Percentiles rank a stretch among this genome's conserved stretches.
These are phyloP conservation scores for Dendrobium chrysotoxum DNA, from an alignment of 106 monocot species.

Conservation along the genomic window DNA sequence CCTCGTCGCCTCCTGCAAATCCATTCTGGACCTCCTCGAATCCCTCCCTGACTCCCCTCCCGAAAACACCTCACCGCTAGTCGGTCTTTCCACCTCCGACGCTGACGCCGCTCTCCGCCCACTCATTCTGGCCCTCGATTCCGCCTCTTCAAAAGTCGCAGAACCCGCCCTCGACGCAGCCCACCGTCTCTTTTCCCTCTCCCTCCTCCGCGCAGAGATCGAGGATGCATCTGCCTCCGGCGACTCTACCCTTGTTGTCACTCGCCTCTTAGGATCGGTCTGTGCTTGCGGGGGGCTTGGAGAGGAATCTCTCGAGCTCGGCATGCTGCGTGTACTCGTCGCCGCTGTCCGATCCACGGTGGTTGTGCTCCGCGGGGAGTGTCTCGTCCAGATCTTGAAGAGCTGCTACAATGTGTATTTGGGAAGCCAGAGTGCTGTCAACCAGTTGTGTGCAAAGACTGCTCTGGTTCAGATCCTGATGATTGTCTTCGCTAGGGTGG, in stretches of 20 bases:
- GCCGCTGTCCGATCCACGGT: slow-evolving; percentile 59
- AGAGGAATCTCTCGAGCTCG: slow-evolving; percentile 72
- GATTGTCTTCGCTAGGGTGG: slow-evolving; percentile 64
- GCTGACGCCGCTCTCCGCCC: slow-evolving; percentile 21
- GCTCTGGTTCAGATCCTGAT: slow-evolving; percentile 64
- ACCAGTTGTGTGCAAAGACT: slow-evolving; percentile 78
- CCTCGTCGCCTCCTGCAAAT: slow-evolving; percentile 76
- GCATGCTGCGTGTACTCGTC: slow-evolving; percentile 51
- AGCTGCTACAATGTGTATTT: slow-evolving; percentile 87
- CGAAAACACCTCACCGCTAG: slow-evolving; percentile 16
- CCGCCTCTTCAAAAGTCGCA: slow-evolving; percentile 34
- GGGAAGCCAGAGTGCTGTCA: slow-evolving; percentile 56
- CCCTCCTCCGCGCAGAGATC: slow-evolving; percentile 33
- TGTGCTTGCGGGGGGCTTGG: slow-evolving; percentile 33
- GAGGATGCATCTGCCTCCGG: slow-evolving; percentile 11
- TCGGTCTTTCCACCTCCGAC: slow-evolving; percentile 19
- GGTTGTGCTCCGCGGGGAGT: slow-evolving; percentile 48
- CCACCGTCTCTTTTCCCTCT: slow-evolving; percentile 37
- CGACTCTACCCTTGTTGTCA: slow-evolving; percentile 12
- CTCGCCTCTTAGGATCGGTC: slow-evolving; percentile 33
- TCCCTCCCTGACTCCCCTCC: slow-evolving; percentile 14
- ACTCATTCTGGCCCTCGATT: slow-evolving; percentile 25
- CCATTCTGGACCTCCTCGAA: slow-evolving; percentile 39
- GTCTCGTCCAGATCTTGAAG: slow-evolving; percentile 66
- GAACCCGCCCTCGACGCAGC: slow-evolving; percentile 67